Conservation (phyloP, 768 basidiomycete species). For the Tephrocybe sp. region DNA sequence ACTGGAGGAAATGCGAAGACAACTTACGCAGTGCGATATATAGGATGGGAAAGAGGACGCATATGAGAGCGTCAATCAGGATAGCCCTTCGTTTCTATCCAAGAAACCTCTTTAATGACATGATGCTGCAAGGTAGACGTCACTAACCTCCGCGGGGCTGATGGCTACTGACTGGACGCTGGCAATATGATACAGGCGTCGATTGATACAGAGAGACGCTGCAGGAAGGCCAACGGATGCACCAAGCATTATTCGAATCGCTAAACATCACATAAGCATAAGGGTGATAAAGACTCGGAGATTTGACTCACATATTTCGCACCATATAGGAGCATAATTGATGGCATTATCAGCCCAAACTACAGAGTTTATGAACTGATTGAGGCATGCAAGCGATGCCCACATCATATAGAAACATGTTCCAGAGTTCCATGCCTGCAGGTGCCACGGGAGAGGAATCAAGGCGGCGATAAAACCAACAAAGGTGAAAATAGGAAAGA, state of each 20-base stretch:
- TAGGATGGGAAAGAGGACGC: slow-evolving; percentile 46
- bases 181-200: slow-evolving; percentile 50
- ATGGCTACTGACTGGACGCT: slow-evolving; percentile 23
- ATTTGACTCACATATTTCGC: slow-evolving; percentile 55
- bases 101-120: not conserved
- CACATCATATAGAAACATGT: slow-evolving; percentile 49
- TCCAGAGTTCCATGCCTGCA: slow-evolving; percentile 49
- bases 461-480: slow-evolving; percentile 42
- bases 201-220: slow-evolving; percentile 49
- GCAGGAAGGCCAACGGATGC: slow-evolving; percentile 43
- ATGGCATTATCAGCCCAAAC: slow-evolving; percentile 46
- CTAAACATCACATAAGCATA: no score
- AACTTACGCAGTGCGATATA: slow-evolving; percentile 45
- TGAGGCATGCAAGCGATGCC: slow-evolving; percentile 39
- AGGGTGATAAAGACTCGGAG: no score
- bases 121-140: not conserved
- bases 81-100: slow-evolving; percentile 24
- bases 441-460: slow-evolving; percentile 56
- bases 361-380: slow-evolving; percentile 50
- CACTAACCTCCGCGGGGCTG: slow-evolving; percentile 33
- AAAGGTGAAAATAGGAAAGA: slow-evolving; percentile 41
- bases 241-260: slow-evolving; percentile 47
- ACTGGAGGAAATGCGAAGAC: not conserved
- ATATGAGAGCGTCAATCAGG: slow-evolving; percentile 44
- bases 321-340: slow-evolving; percentile 55